These are phyloP conservation scores for Saxophila tyrrhenica DNA, from an alignment of 495 filamentous ascomycete species.

Conservation along the genomic window DNA sequence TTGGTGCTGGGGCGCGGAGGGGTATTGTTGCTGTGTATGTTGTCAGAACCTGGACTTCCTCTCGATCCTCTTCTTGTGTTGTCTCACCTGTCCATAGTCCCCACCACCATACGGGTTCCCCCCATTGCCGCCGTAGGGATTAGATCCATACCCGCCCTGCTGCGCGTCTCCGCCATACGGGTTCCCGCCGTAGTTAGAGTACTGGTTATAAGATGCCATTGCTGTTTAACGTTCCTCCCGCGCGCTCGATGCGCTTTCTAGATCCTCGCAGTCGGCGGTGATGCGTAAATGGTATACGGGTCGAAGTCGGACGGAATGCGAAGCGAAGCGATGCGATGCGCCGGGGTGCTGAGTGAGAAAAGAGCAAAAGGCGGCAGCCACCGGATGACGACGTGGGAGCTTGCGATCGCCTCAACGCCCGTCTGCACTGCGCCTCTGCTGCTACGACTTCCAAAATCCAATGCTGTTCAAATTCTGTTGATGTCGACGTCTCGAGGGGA, in stretches of 20 bases:
- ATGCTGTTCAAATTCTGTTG: too few species aligned
- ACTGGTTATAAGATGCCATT: constrained; percentile 20
- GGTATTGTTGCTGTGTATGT: constrained; percentile 10
- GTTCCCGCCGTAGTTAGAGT: constrained; percentile 19
- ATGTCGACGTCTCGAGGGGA: background rate
- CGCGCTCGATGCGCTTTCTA: constrained; percentile 1
- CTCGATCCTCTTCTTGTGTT: too few species aligned
- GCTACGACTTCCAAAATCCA: too few species aligned
- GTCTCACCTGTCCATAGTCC: constrained; percentile 9
- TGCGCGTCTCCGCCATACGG: constrained; percentile 16
- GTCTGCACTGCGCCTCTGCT: too few species aligned
- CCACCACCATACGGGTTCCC: constrained; percentile 14
- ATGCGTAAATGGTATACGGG: too few species aligned
- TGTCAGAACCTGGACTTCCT: too few species aligned
- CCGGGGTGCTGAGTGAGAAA: too few species aligned
- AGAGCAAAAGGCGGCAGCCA: too few species aligned
- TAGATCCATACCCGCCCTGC: constrained; percentile 39
- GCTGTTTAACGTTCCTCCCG: background rate
- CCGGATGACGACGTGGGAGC: too few species aligned
- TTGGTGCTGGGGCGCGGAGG: constrained; percentile 20
- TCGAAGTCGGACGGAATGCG: too few species aligned
- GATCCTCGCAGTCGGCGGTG: background rate
- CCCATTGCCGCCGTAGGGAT: constrained; percentile 25
- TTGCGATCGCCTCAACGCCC: too few species aligned
- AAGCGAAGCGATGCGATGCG: background rate